phyloP scores from a whole-genome alignment of 495 filamentous ascomycete genomes.

The Penicillium egyptiacum region DNA sequence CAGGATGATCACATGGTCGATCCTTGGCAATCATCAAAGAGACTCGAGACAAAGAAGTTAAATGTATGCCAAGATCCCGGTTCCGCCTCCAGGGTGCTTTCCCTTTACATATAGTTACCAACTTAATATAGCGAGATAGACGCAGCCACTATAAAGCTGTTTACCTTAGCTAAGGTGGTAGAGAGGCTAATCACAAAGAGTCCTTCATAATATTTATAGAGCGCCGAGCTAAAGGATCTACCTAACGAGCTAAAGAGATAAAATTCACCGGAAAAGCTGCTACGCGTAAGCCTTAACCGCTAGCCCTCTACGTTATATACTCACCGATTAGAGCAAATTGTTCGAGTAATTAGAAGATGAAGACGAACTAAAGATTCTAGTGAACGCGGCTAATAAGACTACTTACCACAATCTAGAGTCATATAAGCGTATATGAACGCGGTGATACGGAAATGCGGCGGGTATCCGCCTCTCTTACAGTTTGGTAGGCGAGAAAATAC shows the following conservation, averaged over 20 bases:
- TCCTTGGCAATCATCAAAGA: too few relatives aligned
- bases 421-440: neutral
- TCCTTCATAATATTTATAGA: neutral
- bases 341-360: neutral
- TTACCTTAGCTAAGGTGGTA: constrained; percentile 6
- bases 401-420: constrained; percentile 6
- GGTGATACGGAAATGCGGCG: too few relatives aligned
- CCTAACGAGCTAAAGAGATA: neutral
- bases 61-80: too few relatives aligned
- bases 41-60: too few relatives aligned
- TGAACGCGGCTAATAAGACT: too few relatives aligned
- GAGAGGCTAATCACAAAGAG: constrained; percentile 2
- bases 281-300: neutral
- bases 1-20: too few relatives aligned
- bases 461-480: too few relatives aligned
- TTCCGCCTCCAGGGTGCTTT: too few relatives aligned
- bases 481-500: too few relatives aligned
- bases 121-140: constrained; percentile 4
- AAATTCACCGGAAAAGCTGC: neutral
- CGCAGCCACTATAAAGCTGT: constrained; percentile 5
- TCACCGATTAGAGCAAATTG: neutral
- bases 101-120: constrained; percentile 6
- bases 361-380: constrained; percentile 7
- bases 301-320: neutral
- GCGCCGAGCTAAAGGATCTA: neutral